Conservation (phyloP, 2,329 filamentous ascomycete genomes). For the Neonectria faginata region DNA sequence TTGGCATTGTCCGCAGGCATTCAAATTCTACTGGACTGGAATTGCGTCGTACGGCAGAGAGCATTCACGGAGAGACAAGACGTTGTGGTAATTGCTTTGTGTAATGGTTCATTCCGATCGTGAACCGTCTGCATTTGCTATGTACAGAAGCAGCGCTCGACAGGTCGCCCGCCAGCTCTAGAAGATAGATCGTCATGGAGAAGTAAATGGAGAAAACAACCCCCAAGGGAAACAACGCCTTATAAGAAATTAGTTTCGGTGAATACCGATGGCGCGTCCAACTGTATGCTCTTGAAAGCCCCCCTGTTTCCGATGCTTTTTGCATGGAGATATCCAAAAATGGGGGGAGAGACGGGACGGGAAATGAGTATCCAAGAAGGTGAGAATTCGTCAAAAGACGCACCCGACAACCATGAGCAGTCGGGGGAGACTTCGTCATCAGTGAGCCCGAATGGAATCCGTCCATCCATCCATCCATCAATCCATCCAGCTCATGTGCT, state of each 20-base stretch:
- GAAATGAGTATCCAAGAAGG: conserved; percentile 31
- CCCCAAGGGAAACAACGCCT: conserved; percentile 19
- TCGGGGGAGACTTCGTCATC: conserved; percentile 29
- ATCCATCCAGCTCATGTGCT: conserved; percentile 36
- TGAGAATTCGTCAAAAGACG: conserved; percentile 26
- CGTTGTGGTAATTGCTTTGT: conserved; percentile 2
- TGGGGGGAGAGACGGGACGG: conserved; percentile 35
- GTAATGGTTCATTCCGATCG: conserved; percentile 22
- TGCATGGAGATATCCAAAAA: conserved; percentile 13
- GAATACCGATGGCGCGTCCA: conserved; percentile 16
- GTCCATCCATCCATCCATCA: conserved; percentile 35
- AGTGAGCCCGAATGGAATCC: conserved; percentile 37
- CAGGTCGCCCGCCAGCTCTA: conserved; percentile 39
- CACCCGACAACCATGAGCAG: conserved; percentile 19
- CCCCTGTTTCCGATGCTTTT: conserved; percentile 9
- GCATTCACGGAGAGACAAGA: background rate
- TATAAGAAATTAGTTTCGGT: conserved; percentile 20
- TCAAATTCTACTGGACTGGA: background rate
- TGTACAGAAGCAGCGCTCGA: conserved; percentile 39
- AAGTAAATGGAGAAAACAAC: conserved; percentile 24
- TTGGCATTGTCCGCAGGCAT: background rate
- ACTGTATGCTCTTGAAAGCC: conserved; percentile 16
- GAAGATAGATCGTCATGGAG: conserved; percentile 32
- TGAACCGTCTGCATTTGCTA: conserved; percentile 37
- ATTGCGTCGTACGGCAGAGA: no score